Conservation (phyloP, 2,329 filamentous ascomycete genomes). For the Nemania sp. region DNA sequence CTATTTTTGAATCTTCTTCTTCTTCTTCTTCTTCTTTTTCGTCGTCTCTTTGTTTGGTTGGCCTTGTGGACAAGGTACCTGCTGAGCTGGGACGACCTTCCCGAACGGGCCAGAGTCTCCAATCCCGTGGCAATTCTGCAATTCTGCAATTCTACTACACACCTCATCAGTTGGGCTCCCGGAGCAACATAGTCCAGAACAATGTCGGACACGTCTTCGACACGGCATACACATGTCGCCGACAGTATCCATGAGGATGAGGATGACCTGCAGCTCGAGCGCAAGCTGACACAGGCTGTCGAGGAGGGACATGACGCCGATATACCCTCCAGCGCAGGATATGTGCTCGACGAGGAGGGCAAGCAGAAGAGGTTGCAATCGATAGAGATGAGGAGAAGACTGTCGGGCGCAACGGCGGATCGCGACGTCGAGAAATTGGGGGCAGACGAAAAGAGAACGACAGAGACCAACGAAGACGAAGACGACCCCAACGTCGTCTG, state of each 20-base stretch:
- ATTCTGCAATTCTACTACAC: too few species aligned
- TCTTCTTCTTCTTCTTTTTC: too few species aligned
- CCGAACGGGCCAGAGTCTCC: background rate
- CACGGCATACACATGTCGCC: constrained; percentile 19
- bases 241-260: constrained; percentile 25
- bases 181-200: background rate
- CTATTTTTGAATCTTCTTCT: too few species aligned
- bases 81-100: too few species aligned
- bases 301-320: constrained; percentile 56
- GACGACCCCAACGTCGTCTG: constrained; percentile 47
- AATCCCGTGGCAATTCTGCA: background rate
- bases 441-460: constrained; percentile 29
- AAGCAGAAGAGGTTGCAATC: constrained; percentile 46
- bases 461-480: constrained; percentile 25
- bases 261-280: constrained; percentile 28
- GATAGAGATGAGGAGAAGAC: constrained; percentile 37
- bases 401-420: constrained; percentile 16
- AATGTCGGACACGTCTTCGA: constrained; percentile 33
- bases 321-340: constrained; percentile 53
- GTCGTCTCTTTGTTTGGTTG: too few species aligned
- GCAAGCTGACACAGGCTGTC: constrained; percentile 46
- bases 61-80: too few species aligned
- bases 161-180: background rate
- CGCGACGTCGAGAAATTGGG: constrained; percentile 34
- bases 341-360: constrained; percentile 47